A percentile compares a stretch with the other conserved stretches of the same genome.
Conservation (phyloP, 1,139 yeast species). For the Pichia sp. region DNA sequence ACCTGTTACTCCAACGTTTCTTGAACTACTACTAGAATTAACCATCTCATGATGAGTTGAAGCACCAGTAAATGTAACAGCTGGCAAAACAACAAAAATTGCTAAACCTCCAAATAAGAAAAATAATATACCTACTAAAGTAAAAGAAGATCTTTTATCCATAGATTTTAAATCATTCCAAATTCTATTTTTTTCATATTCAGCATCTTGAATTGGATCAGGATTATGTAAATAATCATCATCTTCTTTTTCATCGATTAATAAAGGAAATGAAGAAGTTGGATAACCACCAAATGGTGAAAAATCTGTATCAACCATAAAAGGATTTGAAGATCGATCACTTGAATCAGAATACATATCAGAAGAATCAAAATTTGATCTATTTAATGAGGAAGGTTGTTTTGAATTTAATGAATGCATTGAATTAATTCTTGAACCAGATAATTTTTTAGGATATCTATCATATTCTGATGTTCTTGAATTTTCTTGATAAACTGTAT, state of each 20-base stretch:
- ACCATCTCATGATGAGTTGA: constrained; percentile 25
- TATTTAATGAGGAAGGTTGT: constrained; percentile 14
- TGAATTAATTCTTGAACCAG: constrained; percentile 32
- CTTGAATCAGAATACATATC: constrained; percentile 15
- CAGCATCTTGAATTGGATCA: constrained; percentile 83
- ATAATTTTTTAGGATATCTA: constrained; percentile 30
- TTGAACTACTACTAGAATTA: constrained; percentile 26
- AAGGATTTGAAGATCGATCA: constrained; percentile 25
- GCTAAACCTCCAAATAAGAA: constrained; percentile 56
- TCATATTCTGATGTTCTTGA: constrained; percentile 25
- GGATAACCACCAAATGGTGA: constrained; percentile 96
- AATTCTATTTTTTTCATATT: constrained; percentile 61
- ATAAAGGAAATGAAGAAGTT: constrained; percentile 77
- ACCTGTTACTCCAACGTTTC: neutral
- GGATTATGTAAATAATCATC: constrained; percentile 93
- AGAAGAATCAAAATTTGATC: constrained; percentile 14
- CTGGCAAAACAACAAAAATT: constrained; percentile 67
- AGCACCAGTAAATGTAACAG: constrained; percentile 66
- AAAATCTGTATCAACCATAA: constrained; percentile 40
- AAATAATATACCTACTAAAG: constrained; percentile 49
- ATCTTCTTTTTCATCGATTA: constrained; percentile 82
- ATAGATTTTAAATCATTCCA: constrained; percentile 51
- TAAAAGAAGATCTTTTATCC: constrained; percentile 56
- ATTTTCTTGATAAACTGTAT: constrained; percentile 6
- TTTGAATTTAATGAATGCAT: constrained; percentile 30